Conservation (phyloP, 352 stramenopile genomes). For the Pythium rhizo-oryzae region DNA sequence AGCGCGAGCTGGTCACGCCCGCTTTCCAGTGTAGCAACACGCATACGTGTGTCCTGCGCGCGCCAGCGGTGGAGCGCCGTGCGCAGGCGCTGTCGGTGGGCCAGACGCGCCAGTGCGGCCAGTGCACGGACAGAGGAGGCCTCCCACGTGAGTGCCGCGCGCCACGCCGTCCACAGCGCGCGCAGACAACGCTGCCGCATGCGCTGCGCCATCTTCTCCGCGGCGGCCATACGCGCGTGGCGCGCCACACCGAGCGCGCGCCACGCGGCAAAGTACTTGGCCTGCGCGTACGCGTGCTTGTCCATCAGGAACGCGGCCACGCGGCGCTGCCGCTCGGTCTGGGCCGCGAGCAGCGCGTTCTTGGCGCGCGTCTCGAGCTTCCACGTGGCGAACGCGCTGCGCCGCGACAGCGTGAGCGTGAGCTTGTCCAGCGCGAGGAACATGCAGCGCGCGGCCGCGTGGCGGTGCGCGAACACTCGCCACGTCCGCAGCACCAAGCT, state of each 20-base stretch:
- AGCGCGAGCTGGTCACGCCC: not conserved
- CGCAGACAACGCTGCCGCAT: not conserved
- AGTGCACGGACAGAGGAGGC: not conserved
- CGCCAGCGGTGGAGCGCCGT: constrained; percentile 5
- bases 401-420: not conserved
- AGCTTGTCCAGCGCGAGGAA: not conserved
- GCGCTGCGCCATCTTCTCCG: not conserved
- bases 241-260: constrained; percentile 13
- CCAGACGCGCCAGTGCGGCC: not conserved
- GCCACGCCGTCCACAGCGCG: constrained; percentile 3
- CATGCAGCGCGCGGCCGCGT: not conserved
- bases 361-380: not conserved
- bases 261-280: constrained; percentile 39
- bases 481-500: not conserved
- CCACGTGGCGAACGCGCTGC: constrained; percentile 17
- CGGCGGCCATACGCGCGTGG: not conserved
- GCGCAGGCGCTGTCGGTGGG: not conserved
- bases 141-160: not conserved
- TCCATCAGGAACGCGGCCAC: constrained; percentile 42
- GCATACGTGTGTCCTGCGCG: not conserved
- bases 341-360: not conserved
- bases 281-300: constrained; percentile 30
- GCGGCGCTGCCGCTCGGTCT: constrained; percentile 36
- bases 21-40: not conserved
- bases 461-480: not conserved